Conservation (phyloP, 2,329 filamentous ascomycete species). For the Ophiostoma ulmi region DNA sequence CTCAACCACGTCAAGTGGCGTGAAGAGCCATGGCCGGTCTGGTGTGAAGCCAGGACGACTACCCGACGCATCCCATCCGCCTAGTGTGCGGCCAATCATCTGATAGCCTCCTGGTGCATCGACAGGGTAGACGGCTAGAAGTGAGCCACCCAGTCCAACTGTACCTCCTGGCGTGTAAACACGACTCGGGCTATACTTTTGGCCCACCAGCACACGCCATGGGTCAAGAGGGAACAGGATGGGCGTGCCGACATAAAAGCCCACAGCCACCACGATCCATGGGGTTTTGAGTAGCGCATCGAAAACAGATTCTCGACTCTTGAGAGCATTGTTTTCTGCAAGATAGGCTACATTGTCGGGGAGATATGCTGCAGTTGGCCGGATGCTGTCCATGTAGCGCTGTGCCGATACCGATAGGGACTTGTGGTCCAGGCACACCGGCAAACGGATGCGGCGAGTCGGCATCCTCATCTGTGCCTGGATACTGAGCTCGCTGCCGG, state of each 20-base stretch:
- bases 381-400: slow-evolving; percentile 10
- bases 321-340: slow-evolving; percentile 5
- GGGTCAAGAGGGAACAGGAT: slow-evolving; percentile 7
- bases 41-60: slow-evolving; percentile 46
- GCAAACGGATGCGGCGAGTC: not conserved
- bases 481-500: not conserved
- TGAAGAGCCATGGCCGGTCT: slow-evolving; percentile 49
- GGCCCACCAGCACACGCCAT: slow-evolving; percentile 6
- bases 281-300: slow-evolving; percentile 5
- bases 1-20: slow-evolving; percentile 52
- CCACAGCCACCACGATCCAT: slow-evolving; percentile 4
- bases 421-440: slow-evolving; percentile 4
- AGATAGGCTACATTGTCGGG: slow-evolving; percentile 9
- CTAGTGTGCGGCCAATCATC: slow-evolving; percentile 44
- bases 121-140: slow-evolving; percentile 5
- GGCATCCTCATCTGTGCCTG: slow-evolving; percentile 3
- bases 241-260: slow-evolving; percentile 11
- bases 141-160: not conserved
- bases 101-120: slow-evolving; percentile 38
- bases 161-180: slow-evolving; percentile 8
- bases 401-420: not conserved
- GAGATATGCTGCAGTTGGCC: slow-evolving; percentile 10
- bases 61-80: slow-evolving; percentile 49
- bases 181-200: slow-evolving; percentile 12
- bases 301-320: not conserved